These are phyloP conservation scores for Caloboletus firmus DNA, from an alignment of 1,284 basidiomycete species.

Conservation along the genomic window DNA sequence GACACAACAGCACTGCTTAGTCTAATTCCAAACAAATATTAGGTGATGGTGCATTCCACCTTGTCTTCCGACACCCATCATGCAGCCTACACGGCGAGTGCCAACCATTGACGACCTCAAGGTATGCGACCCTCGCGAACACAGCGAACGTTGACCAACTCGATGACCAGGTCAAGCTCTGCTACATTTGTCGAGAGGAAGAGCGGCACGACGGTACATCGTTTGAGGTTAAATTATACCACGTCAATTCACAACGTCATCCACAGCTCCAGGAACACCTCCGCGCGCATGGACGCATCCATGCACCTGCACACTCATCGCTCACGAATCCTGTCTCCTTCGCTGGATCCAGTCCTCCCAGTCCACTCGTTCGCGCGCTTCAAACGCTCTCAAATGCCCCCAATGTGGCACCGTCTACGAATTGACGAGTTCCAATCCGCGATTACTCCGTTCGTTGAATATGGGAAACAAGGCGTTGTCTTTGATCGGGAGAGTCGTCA, in stretches of 20 bases:
- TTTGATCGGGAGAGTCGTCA: conserved; percentile 50
- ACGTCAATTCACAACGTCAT: neutral
- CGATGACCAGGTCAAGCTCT: conserved; percentile 59
- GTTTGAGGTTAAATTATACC: neutral
- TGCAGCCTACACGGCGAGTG: conserved; percentile 25
- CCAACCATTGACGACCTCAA: conserved; percentile 35
- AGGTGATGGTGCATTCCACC: neutral
- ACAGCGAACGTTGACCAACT: conserved; percentile 5
- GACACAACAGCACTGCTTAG: neutral
- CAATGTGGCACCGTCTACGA: conserved; percentile 70
- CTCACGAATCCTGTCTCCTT: conserved; percentile 74
- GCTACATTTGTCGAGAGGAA: conserved; percentile 77
- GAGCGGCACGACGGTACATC: conserved; percentile 56
- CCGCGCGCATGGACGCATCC: conserved; percentile 71
- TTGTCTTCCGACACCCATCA: conserved; percentile 15
- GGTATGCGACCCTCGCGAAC: conserved; percentile 12
- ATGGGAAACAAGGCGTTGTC: conserved; percentile 49
- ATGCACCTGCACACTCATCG: conserved; percentile 74
- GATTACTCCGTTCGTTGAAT: conserved; percentile 50
- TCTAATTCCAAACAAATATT: neutral
- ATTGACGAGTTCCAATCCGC: conserved; percentile 61
- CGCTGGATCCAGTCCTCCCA: conserved; percentile 74
- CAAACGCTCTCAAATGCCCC: conserved; percentile 73
- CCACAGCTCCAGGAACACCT: conserved; percentile 44
- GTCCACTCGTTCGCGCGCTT: conserved; percentile 47